Base-by-base conservation (phyloP, 2,329 filamentous ascomycete genomes). In the Stemphylium lycopersici region DNA sequence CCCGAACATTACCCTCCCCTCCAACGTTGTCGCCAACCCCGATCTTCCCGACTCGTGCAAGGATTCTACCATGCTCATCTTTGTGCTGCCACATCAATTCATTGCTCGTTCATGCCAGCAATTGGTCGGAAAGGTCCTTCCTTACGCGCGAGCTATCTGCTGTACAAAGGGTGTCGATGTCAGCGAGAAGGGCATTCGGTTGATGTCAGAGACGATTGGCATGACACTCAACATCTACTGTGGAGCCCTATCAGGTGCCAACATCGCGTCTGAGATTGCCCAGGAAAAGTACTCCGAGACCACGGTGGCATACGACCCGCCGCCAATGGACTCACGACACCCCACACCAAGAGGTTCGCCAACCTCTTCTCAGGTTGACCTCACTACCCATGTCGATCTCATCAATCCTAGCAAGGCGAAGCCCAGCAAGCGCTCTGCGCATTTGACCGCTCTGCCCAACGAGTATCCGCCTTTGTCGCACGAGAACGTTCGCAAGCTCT, bases 161-260 rank as follows among this genome's bases (percentile, higher is more conserved):
- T 99, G 95, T 78, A 97, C 98, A 80, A 99, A 99, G 82, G 95
- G 95, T 66, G 93, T 99, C 58, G 90, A 96, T 66, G 95, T 99
- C 31, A 88, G 90, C 3, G 90, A 93, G 68, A 87, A 90, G 45
- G 91, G 90, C 50, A 87, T 98, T 65, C 88, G 87, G 68, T 84
- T 99, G 49, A 97, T 99, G 80, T 96, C 90, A 49, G 95, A 99
- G 78, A 91, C 89, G 76, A 99, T 99, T 71, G 93, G 93, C 52
- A 87, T 91, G 74, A 88, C 89, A 26, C 83, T 99, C 16, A 91
- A 90, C 58, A 99, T 99, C 74, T 99, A 99, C 81, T 96, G 93
- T 69, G 95, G 95, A 69, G 93, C 95, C 8, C 84, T 99, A 34
- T 96, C 91, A 38, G 95, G 95, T 50, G 95, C 95, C 68, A 99